Evolutionary conservation across 345 rosid genomes (phyloP).

Genomic region (Populus nigra): DNA sequence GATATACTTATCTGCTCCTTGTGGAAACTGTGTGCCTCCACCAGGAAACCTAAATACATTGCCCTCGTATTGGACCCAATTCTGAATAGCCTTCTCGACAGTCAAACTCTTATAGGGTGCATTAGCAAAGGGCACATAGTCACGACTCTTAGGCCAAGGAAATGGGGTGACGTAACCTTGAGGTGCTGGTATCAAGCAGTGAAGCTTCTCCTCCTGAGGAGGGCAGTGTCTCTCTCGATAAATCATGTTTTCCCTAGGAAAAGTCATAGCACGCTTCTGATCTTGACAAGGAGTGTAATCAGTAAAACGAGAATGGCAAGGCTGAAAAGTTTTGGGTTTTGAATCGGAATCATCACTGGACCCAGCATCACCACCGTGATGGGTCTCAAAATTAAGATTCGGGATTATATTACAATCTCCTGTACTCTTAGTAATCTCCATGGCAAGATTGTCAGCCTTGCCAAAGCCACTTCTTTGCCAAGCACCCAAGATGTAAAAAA

Average conservation of each 20-base stretch:
- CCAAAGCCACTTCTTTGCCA: slow-evolving; percentile 99
- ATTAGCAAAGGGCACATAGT: slow-evolving; percentile 94
- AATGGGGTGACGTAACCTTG: slow-evolving; percentile 94
- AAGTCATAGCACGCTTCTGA: slow-evolving; percentile 94
- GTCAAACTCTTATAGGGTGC: slow-evolving; percentile 98
- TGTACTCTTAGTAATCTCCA: slow-evolving; percentile 72
- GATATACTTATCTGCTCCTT: slow-evolving; percentile 94
- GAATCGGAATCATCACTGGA: slow-evolving; percentile 42
- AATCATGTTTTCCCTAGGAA: slow-evolving; percentile 87
- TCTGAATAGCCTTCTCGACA: slow-evolving; percentile 98
- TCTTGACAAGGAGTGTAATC: slow-evolving; percentile 99
- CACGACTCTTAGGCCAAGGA: slow-evolving; percentile 99
- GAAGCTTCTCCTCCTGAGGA: slow-evolving; percentile 64
- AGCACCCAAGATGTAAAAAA: slow-evolving; percentile 89
- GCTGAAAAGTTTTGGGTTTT: slow-evolving; percentile 57
- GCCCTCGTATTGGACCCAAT: slow-evolving; percentile 97
- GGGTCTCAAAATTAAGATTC: slow-evolving; percentile 78
- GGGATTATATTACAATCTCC: slow-evolving; percentile 79
- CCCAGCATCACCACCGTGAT: slow-evolving; percentile 67
- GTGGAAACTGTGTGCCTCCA: slow-evolving; percentile 99
- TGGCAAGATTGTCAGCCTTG: slow-evolving; percentile 93
- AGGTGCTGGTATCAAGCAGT: slow-evolving; percentile 86
- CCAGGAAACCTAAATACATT: slow-evolving; percentile 96
- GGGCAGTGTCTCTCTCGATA: slow-evolving; percentile 95
- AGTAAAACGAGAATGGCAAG: slow-evolving; percentile 57